These are phyloP conservation scores for Colletotrichum acutatum DNA, from an alignment of 2,329 filamentous ascomycete species.

Conservation along the genomic window DNA sequence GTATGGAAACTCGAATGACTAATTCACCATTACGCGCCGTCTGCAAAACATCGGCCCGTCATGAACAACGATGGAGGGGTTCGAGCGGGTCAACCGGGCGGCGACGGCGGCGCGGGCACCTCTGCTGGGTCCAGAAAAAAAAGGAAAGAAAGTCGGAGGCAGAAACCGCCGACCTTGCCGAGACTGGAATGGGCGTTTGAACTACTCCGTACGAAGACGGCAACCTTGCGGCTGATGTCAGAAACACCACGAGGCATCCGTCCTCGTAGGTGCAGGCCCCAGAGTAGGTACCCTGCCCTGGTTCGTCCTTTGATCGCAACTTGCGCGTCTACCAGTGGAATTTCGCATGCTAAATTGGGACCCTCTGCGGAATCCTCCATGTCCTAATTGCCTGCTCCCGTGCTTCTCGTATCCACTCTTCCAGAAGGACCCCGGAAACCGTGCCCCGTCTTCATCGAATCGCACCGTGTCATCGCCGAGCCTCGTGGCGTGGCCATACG, in stretches of 20 bases:
- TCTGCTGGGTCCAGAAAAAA: not conserved
- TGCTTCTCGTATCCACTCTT: conserved; percentile 19
- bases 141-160: conserved; percentile 7
- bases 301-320: conserved; percentile 9
- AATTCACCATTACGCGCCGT: not conserved
- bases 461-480: conserved; percentile 25
- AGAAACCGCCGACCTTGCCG: conserved; percentile 22
- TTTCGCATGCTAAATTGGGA: conserved; percentile 20
- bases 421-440: conserved; percentile 15
- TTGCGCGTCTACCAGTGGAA: conserved; percentile 1
- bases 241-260: not conserved
- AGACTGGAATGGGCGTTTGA: not conserved
- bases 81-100: not conserved
- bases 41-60: not conserved
- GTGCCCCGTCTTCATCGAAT: not conserved
- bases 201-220: conserved; percentile 6
- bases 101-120: not conserved
- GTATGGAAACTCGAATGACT: not conserved
- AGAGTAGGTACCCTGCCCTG: not conserved
- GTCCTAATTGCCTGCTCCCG: conserved; percentile 29
- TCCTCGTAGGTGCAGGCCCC: too few species aligned
- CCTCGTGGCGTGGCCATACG: conserved; percentile 24
- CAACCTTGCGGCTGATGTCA: conserved; percentile 29
- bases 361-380: conserved; percentile 29
- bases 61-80: not conserved